phyloP scores from a whole-genome alignment of 2,329 filamentous ascomycete species.

The Penicillium concentricum region DNA sequence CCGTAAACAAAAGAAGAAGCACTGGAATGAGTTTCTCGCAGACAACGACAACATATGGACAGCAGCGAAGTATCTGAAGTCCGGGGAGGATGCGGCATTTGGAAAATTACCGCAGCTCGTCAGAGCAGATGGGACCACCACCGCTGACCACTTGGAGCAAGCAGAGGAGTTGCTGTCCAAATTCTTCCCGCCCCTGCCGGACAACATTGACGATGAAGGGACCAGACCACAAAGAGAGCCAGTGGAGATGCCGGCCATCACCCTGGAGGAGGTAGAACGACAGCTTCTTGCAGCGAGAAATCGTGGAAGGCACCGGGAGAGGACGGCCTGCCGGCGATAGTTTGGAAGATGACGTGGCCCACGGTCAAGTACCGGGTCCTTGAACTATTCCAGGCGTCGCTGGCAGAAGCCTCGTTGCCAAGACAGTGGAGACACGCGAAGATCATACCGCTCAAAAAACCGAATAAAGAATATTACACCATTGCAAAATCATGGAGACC shows the following conservation, averaged over 20 bases:
- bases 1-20: conserved; percentile 25
- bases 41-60: conserved; percentile 29
- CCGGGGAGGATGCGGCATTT: conserved; percentile 17
- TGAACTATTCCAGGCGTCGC: conserved; percentile 17
- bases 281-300: conserved; percentile 8
- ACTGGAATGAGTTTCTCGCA: conserved; percentile 25
- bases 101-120: conserved; percentile 17
- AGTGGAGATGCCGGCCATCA: conserved; percentile 13
- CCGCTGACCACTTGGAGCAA: conserved; percentile 10
- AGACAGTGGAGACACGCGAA: conserved; percentile 20
- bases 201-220: conserved; percentile 17
- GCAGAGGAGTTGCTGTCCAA: background rate
- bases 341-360: conserved; percentile 26
- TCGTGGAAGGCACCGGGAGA: background rate
- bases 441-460: conserved; percentile 25
- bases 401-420: conserved; percentile 15
- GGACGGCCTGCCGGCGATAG: conserved; percentile 19
- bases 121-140: conserved; percentile 14
- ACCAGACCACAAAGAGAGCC: conserved; percentile 11
- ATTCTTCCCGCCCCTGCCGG: conserved; percentile 18
- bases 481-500: conserved; percentile 23
- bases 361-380: conserved; percentile 21
- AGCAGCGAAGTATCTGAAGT: conserved; percentile 24
- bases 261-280: conserved; percentile 23
- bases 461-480: conserved; percentile 21